Evolutionary conservation across 257 asterid species (phyloP).

Genomic region (Prunella vulgaris): DNA sequence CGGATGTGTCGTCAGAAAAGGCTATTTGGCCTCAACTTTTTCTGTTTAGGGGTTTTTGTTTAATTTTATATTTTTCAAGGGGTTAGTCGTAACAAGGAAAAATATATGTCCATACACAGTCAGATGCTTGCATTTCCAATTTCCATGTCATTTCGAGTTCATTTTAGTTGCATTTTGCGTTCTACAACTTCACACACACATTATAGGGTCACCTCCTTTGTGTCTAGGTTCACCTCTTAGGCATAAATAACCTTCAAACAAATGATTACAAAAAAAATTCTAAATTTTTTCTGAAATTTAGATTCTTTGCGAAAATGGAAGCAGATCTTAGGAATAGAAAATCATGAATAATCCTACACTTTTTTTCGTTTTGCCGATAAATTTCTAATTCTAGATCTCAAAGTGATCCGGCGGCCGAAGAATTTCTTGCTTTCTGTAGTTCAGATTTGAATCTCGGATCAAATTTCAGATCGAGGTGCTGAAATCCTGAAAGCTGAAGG

Average conservation of each 20-base stretch:
- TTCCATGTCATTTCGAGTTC: constrained; percentile 24
- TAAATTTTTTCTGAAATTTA: constrained; percentile 19
- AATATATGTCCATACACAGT: not conserved
- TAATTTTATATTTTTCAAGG: not conserved
- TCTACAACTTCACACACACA: constrained; percentile 28
- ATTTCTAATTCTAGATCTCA: constrained; percentile 43
- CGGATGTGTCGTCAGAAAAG: no score
- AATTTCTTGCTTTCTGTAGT: constrained; percentile 14
- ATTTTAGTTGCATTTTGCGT: constrained; percentile 44
- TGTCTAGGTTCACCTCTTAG: not conserved
- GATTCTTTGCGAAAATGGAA: constrained; percentile 28
- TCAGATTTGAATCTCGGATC: constrained; percentile 28
- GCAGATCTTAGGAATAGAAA: constrained; percentile 27
- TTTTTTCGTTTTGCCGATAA: constrained; percentile 1
- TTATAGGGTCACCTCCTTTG: constrained; percentile 1
- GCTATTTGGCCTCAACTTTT: no score
- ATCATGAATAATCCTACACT: constrained; percentile 23
- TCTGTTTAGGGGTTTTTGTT: not conserved
- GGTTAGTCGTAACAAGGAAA: not conserved
- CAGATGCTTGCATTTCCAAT: constrained; percentile 17
- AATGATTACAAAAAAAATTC: constrained; percentile 13
- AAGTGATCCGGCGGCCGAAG: constrained; percentile 30
- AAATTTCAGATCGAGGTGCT: constrained; percentile 31
- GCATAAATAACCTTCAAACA: not conserved
- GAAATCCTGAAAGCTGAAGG: constrained; percentile 28